A percentile compares a stretch with the other conserved stretches of the same genome.
phyloP scores from a whole-genome alignment of 768 basidiomycete genomes.

The Vararia minispora region DNA sequence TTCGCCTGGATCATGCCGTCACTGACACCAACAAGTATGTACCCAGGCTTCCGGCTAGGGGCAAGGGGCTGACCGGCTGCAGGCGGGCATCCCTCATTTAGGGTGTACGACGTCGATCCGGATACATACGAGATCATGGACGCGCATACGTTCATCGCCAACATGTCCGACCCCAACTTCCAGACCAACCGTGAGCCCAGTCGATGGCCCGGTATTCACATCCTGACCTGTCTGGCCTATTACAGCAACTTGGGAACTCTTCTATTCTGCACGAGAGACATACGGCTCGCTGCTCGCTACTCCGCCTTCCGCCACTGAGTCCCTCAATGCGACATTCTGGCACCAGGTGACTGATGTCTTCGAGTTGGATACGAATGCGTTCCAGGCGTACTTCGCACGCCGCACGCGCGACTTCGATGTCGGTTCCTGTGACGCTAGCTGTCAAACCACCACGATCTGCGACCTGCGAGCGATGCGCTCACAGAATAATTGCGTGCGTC shows the following conservation, averaged over 20 bases:
- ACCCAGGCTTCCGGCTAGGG: neutral
- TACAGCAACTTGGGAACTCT: constrained; percentile 1
- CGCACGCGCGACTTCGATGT: neutral
- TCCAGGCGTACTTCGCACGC: constrained; percentile 3
- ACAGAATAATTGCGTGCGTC: constrained; percentile 5
- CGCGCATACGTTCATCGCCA: constrained; percentile 33
- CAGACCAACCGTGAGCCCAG: constrained; percentile 36
- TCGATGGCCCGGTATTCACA: too few species aligned
- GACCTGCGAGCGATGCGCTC: constrained; percentile 1
- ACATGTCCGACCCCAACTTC: constrained; percentile 32
- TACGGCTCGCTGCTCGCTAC: constrained; percentile 3
- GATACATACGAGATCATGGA: constrained; percentile 61
- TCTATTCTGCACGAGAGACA: constrained; percentile 2
- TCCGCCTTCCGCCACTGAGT: neutral
- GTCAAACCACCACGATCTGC: constrained; percentile 2
- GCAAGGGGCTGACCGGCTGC: too few species aligned
- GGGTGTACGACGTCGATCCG: constrained; percentile 53
- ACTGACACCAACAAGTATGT: constrained; percentile 43
- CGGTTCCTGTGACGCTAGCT: neutral
- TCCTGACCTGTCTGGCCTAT: too few species aligned
- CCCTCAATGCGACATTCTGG: constrained; percentile 5
- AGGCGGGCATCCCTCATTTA: constrained; percentile 48
- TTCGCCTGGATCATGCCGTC: constrained; percentile 43
- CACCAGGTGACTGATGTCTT: constrained; percentile 2
- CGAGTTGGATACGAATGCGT: neutral